Evolutionary conservation across 2,329 filamentous ascomycete genomes (phyloP), one percentile per base, ranked within the genome.

Genomic region (Huntiella abstrusa): DNA sequence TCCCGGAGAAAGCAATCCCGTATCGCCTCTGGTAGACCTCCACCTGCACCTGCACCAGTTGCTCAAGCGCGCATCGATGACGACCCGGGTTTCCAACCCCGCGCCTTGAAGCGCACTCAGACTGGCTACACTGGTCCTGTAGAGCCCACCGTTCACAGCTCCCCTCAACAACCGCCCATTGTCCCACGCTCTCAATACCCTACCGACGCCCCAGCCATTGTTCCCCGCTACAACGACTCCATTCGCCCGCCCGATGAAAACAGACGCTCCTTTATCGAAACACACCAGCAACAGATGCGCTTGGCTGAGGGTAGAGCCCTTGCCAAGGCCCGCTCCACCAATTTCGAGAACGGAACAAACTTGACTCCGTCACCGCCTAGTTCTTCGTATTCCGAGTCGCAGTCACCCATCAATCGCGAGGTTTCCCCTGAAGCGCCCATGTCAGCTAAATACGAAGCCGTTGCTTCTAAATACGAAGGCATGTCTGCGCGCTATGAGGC

Each of bases 231-330:
- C 53, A 43, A 34, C 13, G 66, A 65, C 8, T 58, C 61, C 10
- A 62, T 59, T 13, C 55, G 55, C 13, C 54, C 57, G 8, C 65
- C 64, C 28, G 68, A 75, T 51, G 71, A 75, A 19, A 67, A 68
- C 39, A 64, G 72, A 43, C 67, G 64, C 49, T 76, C 72, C 0
- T 74, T 71, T 52, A 74, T 77, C 47, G 72, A 71, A 56, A 64
- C 65, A 13, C 71, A 71, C 52, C 70, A 68, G 54, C 72, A 72
- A 3, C 64, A 77, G 55, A 76, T 78, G 68, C 67, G 73, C 34
- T 61, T 70, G 53, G 73, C 69, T 4, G 75, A 79, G 55, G 75
- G 71, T 2, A 64, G 65, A 54, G 74, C 72, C 5, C 68, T 79
- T 51, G 66, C 71, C 5, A 65, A 71, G 49, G 71, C 71, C 41